Percentiles rank a stretch among this genome's conserved stretches.
Conservation (phyloP, 2,329 filamentous ascomycete genomes). For the Aspergillus piperis region DNA sequence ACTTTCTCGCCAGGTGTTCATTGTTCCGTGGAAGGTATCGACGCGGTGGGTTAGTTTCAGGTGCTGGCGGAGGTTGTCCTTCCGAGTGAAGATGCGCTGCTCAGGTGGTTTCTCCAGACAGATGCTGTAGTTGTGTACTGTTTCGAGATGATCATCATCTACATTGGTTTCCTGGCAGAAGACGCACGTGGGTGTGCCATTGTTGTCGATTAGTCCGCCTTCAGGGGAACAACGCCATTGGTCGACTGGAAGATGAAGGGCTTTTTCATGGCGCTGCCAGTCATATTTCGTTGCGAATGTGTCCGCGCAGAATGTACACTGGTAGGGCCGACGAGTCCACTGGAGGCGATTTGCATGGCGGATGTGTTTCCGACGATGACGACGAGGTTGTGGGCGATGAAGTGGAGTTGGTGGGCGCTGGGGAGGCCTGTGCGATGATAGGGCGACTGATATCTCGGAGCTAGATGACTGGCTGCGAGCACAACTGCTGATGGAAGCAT, state of each 20-base stretch:
- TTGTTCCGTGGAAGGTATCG: conserved; percentile 48
- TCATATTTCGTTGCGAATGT: conserved; percentile 50
- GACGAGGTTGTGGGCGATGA: conserved; percentile 3
- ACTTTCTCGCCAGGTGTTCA: conserved; percentile 58
- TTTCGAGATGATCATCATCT: conserved; percentile 54
- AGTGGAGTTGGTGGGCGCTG: conserved; percentile 18
- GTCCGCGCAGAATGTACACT: conserved; percentile 51
- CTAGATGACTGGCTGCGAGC: conserved; percentile 54
- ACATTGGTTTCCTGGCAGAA: conserved; percentile 57
- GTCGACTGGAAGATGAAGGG: conserved; percentile 54
- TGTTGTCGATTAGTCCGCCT: conserved; percentile 34
- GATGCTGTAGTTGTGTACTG: conserved; percentile 53
- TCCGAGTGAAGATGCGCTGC: conserved; percentile 59
- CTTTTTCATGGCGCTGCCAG: conserved; percentile 51
- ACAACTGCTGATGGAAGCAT: conserved; percentile 53
- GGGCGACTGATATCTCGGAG: conserved; percentile 48
- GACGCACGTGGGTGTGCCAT: conserved; percentile 49
- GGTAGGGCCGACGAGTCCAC: conserved; percentile 18
- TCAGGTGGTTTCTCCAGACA: conserved; percentile 59
- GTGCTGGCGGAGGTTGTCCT: conserved; percentile 61
- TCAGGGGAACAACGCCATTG: conserved; percentile 55
- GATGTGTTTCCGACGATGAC: conserved; percentile 31
- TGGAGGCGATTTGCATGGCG: background rate
- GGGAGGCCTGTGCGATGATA: background rate
- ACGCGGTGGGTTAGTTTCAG: conserved; percentile 57